Percentiles rank a stretch among this genome's conserved stretches.
Evolutionary conservation across 2,329 filamentous ascomycete species (phyloP).

Genomic region (Rhinocladiella similis): DNA sequence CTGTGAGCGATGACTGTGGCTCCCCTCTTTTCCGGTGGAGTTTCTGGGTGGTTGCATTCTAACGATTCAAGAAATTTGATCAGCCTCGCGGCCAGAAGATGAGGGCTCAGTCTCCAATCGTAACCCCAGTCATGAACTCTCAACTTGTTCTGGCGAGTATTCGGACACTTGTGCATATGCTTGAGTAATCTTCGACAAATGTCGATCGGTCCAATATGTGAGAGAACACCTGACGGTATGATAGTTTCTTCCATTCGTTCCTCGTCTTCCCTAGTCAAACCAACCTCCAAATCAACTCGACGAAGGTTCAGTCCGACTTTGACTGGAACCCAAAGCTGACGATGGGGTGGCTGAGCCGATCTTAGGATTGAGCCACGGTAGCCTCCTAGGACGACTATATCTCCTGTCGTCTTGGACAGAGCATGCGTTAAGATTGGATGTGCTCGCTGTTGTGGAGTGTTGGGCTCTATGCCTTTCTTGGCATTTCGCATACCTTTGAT

Average conservation of each 20-base stretch:
- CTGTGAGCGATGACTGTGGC: conserved; percentile 82
- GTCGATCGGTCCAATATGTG: conserved; percentile 87
- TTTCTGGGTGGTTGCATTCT: conserved; percentile 67
- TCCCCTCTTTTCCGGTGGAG: conserved; percentile 59
- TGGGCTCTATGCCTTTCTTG: conserved; percentile 13
- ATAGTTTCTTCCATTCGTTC: conserved; percentile 80
- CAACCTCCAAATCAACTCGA: conserved; percentile 88
- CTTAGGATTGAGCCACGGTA: conserved; percentile 89
- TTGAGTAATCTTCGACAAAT: conserved; percentile 82
- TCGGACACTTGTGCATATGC: conserved; percentile 71
- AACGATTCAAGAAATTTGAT: conserved; percentile 71
- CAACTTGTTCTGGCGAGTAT: conserved; percentile 68
- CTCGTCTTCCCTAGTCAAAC: conserved; percentile 77
- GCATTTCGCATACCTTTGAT: conserved; percentile 14
- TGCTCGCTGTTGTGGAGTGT: conserved; percentile 33
- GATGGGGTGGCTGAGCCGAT: conserved; percentile 75
- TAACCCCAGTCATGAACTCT: conserved; percentile 90
- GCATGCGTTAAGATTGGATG: conserved; percentile 57
- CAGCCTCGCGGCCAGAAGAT: conserved; percentile 70
- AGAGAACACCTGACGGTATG: conserved; percentile 82
- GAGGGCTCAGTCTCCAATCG: conserved; percentile 87
- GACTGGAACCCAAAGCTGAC: conserved; percentile 92
- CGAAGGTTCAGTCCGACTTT: conserved; percentile 90
- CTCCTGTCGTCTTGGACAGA: conserved; percentile 72
- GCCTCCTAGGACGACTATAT: conserved; percentile 84